These are phyloP conservation scores for Zygosaccharomyces pseudobailii DNA, from an alignment of 1,139 yeast species.

Conservation along the genomic window DNA sequence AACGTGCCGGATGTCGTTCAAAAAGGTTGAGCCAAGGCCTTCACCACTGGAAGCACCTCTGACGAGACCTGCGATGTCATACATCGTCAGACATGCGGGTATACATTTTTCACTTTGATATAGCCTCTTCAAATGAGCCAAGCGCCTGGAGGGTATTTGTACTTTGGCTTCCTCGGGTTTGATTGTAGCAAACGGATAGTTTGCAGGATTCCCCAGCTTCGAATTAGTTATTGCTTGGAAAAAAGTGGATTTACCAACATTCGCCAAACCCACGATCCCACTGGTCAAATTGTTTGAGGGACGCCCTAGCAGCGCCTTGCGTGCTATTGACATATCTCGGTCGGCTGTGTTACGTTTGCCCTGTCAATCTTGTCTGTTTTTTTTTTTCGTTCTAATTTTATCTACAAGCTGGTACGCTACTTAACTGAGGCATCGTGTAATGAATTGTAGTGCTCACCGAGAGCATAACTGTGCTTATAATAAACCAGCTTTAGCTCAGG, in stretches of 20 bases:
- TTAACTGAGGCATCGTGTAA: constrained; percentile 44
- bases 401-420: neutral
- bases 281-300: constrained; percentile 31
- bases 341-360: too few relatives aligned
- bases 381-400: constrained; percentile 1
- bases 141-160: constrained; percentile 48
- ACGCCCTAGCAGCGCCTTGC: constrained; percentile 23
- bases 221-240: constrained; percentile 70
- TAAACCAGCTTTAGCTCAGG: constrained; percentile 67
- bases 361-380: neutral
- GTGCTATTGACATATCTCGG: constrained; percentile 5
- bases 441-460: constrained; percentile 95
- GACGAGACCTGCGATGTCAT: constrained; percentile 72
- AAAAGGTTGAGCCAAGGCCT: constrained; percentile 70
- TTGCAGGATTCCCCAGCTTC: constrained; percentile 67
- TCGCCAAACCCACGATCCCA: constrained; percentile 70
- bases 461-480: constrained; percentile 78
- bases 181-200: constrained; percentile 76
- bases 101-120: constrained; percentile 50
- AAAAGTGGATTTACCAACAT: constrained; percentile 69
- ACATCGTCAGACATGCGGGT: constrained; percentile 55
- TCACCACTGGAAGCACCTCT: constrained; percentile 72
- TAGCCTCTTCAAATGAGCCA: constrained; percentile 43
- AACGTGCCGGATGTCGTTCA: constrained; percentile 65
- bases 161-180: constrained; percentile 67